Base-by-base conservation (phyloP, 2,329 filamentous ascomycete species). In the Nannizzia gypsea region DNA sequence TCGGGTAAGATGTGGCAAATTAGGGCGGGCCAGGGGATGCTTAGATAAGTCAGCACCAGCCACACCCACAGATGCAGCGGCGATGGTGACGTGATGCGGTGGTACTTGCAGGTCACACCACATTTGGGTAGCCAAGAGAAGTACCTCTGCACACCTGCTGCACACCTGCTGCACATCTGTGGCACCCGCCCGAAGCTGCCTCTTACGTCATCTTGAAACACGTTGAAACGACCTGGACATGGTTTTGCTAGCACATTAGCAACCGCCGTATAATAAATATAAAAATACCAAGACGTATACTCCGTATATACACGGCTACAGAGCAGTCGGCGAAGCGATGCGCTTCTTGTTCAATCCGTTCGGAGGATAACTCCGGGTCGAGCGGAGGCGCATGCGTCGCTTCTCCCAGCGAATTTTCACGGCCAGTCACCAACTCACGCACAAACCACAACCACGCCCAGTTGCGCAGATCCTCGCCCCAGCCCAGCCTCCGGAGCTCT, bases 401-500 rank as follows among this genome's bases (percentile, higher is more conserved):
- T 60, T 76, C 73, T 60, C 71, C 71, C 63, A 73, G 75, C 3
- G 71, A 69, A 54, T 74, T 74, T n/a, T 44, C 72, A 72, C 4
- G 74, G 65, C 20, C 72, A 69, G 3, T 67, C 65, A 17, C 67
- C 72, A 8, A 76, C 3, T 70, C 71, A 0, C 70, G n/a, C n/a
- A n/a, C 71, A 6, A 67, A 69, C 72, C 73, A 75, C 17, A 66
- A 67, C 24, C 73, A 72, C 56, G 71, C 66, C 0, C 70, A 63
- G 26, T 73, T 68, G 58, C 66, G 70, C 58, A 76, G 58, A 60
- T 74, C 72, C 4, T 65, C 40, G n/a, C 71, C 68, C 57, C 66
- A 72, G 1, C 62, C 62, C 73, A n/a, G n/a, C n/a, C n/a, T n/a
- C n/a, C n/a, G n/a, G n/a, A n/a, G n/a, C 54, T 74, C 71, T 13